Base-by-base conservation (phyloP, 805 yeast species). In the Yamadazyma akitaensis region DNA sequence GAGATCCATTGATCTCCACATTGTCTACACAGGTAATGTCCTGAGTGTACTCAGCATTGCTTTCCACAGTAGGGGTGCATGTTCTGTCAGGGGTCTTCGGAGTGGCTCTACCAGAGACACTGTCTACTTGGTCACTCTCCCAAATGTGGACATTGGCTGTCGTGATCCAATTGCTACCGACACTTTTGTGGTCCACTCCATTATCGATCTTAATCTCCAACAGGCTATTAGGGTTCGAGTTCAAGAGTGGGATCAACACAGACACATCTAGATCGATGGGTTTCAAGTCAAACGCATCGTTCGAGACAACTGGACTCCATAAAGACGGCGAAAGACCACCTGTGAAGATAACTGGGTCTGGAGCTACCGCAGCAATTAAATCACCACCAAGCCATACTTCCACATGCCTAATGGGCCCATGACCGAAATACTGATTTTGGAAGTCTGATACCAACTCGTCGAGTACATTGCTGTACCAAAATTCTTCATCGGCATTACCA, bases 271-370 rank as follows among this genome's bases (percentile, higher is more conserved):
- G 60, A 47, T 81, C 83, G 53, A 84, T 70, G n/a, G 84, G 75
- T 14, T 80, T 81, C 26, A 88, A 68, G 60, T 89, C 95, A 64
- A 82, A 87, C 0, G 96, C 84, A 48, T 81, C 76, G 16, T 77
- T 73, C 2, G 88, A 82, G 6, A 88, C 96, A 50, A 86, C 79
- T 3, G 95, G 88, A 42, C 77, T 73, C 96, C 96, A 89, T 40
- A 88, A 66, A 3, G 84, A 73, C 1, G 96, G 96, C 1, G 90
- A 78, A 30, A 82, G 66, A 2, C 96, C 96, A 6, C 96, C 96
- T 1, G 96, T 81, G 65, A 75, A 89, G 13, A 89, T 76, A 7
- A 82, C 79, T 1, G 92, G 91, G 53, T 78, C 80, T 2, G 96
- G 95, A 21, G 81, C 69, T 25, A 76, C 77, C 2, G 81, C 67